Conservation (phyloP, 1,284 basidiomycete genomes). For the Pascua guehoae region DNA sequence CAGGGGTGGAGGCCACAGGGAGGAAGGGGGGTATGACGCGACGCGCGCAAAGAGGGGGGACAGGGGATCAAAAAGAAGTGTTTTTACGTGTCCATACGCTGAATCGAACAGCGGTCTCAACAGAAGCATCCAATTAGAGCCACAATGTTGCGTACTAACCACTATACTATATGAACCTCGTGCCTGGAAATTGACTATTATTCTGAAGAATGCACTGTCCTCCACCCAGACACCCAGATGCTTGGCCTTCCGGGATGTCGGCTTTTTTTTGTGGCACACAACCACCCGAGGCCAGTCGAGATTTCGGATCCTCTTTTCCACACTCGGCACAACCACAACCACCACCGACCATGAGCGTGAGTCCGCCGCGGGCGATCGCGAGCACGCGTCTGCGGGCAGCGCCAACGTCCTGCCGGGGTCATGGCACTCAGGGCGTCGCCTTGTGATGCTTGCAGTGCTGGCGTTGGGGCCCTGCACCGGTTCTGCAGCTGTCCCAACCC, state of each 20-base stretch:
- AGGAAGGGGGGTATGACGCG: too few relatives aligned
- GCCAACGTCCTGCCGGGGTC: background rate
- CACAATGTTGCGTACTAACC: constrained; percentile 6
- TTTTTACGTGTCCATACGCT: too few relatives aligned
- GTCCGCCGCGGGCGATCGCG: constrained; percentile 1
- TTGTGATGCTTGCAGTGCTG: too few relatives aligned
- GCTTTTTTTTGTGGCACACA: constrained; percentile 7
- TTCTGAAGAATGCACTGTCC: too few relatives aligned
- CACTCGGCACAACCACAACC: background rate
- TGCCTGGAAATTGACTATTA: background rate
- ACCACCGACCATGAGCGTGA: constrained; percentile 1
- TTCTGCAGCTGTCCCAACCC: too few relatives aligned
- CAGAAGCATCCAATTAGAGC: background rate
- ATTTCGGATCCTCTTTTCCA: constrained; percentile 16
- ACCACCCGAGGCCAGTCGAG: constrained; percentile 4
- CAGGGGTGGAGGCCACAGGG: too few relatives aligned
- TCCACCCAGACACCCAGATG: too few relatives aligned
- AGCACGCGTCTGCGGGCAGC: constrained; percentile 8
- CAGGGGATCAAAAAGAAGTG: too few relatives aligned
- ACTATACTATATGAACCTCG: constrained; percentile 6
- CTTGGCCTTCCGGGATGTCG: too few relatives aligned
- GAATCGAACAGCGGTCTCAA: background rate
- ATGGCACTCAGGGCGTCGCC: background rate
- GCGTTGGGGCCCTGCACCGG: too few relatives aligned
- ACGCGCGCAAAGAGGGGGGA: too few relatives aligned